These are phyloP conservation scores for Silybum marianum DNA, from an alignment of 129 eudicot genomes.

Conservation along the genomic window DNA sequence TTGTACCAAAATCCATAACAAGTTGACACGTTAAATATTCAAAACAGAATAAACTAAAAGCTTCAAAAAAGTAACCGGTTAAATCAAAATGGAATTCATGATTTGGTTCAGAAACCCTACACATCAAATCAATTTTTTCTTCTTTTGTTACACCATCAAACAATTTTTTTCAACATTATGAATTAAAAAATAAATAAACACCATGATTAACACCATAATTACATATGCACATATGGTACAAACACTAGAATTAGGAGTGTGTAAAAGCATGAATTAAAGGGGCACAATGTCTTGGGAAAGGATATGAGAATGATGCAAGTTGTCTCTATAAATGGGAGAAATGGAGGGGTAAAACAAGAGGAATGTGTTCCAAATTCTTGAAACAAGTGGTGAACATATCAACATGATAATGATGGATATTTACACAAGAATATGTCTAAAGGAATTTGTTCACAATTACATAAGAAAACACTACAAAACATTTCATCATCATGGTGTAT, in stretches of 20 bases:
- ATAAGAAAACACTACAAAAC: conserved; percentile 22
- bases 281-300: conserved; percentile 16
- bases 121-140: background rate
- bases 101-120: background rate
- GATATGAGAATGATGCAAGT: conserved; percentile 28
- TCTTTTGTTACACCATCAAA: background rate
- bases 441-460: conserved; percentile 26
- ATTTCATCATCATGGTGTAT: conserved; percentile 20
- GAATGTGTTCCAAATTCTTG: conserved; percentile 44
- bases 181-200: background rate
- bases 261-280: conserved; percentile 18
- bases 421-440: conserved; percentile 28
- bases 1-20: background rate
- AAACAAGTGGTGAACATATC: conserved; percentile 37
- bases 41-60: background rate
- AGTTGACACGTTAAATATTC: conserved; percentile 31
- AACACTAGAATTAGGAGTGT: conserved; percentile 17
- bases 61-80: background rate
- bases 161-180: background rate
- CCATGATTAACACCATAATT: conserved; percentile 31
- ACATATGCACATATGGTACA: conserved; percentile 1
- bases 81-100: background rate
- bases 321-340: conserved; percentile 33
- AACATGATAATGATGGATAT: conserved; percentile 26
- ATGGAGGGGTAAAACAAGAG: conserved; percentile 33